These are phyloP conservation scores for Pseudisothecium myosuroides DNA, from an alignment of 225 moss, liverwort and hornwort species.

Conservation along the genomic window DNA sequence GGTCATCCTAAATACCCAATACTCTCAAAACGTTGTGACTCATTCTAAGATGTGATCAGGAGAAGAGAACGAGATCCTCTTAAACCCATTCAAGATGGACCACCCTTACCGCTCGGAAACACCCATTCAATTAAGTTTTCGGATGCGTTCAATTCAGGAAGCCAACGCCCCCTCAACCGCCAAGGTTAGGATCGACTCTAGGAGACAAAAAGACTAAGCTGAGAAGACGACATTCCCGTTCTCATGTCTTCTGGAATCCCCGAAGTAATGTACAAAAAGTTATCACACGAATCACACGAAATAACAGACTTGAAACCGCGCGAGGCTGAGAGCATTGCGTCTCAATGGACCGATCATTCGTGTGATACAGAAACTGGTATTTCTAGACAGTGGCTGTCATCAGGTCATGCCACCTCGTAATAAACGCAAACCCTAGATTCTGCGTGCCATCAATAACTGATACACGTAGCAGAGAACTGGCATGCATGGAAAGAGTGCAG, in stretches of 20 bases:
- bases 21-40: too few species aligned
- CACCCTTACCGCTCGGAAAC: neutral
- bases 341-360: slow-evolving; percentile 17
- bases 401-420: neutral
- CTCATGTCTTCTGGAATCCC: neutral
- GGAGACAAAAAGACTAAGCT: too few species aligned
- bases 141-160: neutral
- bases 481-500: too few species aligned
- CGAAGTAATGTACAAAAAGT: neutral
- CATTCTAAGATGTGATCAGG: neutral
- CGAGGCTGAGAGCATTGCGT: too few species aligned
- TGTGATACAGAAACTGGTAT: neutral
- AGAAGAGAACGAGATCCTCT: neutral
- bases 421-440: slow-evolving; percentile 75
- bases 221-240: neutral
- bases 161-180: neutral
- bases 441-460: too few species aligned
- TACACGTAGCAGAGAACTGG: neutral
- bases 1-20: too few species aligned
- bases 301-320: too few species aligned
- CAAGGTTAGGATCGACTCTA: neutral
- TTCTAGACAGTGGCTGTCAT: too few species aligned
- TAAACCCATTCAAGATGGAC: neutral
- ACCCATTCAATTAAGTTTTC: neutral
- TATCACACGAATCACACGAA: too few species aligned